Percentiles rank a stretch among this genome's conserved stretches.
These are phyloP conservation scores for Picea mariana DNA, from an alignment of 83 land plant genomes.

Conservation along the genomic window DNA sequence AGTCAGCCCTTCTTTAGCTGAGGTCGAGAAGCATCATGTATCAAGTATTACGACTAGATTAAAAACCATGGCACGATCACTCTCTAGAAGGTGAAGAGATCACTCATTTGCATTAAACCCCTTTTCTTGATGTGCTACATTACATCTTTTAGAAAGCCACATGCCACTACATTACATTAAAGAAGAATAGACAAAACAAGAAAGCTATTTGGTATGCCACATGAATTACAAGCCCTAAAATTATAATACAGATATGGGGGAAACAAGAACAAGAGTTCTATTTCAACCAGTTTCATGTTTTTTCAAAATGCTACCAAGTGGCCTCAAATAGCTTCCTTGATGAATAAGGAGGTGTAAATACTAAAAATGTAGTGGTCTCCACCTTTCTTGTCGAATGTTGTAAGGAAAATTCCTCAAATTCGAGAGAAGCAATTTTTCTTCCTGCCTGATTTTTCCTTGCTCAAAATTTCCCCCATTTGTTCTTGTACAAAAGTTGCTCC, in stretches of 20 bases:
- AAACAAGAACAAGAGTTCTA: not conserved
- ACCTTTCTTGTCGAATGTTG: not conserved
- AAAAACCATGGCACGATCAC: not conserved
- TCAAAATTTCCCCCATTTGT: not conserved
- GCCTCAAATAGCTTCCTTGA: not conserved
- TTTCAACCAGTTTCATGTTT: not conserved
- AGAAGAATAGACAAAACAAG: not conserved
- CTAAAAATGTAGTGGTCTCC: not conserved
- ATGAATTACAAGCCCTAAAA: not conserved
- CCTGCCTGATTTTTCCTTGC: not conserved
- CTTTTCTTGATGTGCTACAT: not conserved
- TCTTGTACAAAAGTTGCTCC: conserved; percentile 2
- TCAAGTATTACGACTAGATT: not conserved
- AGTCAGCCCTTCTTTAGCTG: not conserved
- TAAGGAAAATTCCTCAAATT: not conserved
- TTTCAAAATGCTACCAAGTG: not conserved
- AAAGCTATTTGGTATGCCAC: conserved; percentile 1
- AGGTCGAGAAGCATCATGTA: not conserved
- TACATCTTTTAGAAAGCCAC: not conserved
- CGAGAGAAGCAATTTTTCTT: not conserved
- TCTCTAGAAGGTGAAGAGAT: not conserved
- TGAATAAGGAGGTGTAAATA: not conserved
- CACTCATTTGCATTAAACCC: not conserved
- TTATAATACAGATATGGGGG: not conserved
- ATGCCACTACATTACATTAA: conserved; percentile 8